Conservation (phyloP, 495 filamentous ascomycete species). For the Podospora sp. region DNA sequence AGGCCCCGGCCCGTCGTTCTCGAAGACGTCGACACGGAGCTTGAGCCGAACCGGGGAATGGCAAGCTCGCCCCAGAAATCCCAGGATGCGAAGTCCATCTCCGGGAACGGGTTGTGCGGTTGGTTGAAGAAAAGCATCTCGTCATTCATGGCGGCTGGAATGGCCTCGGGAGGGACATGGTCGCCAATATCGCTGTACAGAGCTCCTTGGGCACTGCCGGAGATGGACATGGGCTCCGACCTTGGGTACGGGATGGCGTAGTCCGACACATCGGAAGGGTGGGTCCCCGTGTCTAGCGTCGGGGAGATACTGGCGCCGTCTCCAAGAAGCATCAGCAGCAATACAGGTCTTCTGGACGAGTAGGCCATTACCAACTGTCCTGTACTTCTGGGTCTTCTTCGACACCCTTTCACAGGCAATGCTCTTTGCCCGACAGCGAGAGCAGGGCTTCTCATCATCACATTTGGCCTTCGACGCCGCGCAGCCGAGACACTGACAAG, state of each 20-base stretch:
- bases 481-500: slow-evolving; percentile 20
- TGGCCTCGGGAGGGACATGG: background rate
- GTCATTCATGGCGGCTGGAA: slow-evolving; percentile 17
- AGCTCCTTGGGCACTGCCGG: background rate
- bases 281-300: background rate
- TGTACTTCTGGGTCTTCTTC: slow-evolving; percentile 21
- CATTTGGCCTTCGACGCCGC: slow-evolving; percentile 31
- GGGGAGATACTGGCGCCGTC: background rate
- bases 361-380: slow-evolving; percentile 8
- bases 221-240: background rate
- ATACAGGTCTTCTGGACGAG: background rate
- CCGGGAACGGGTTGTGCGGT: slow-evolving; percentile 22
- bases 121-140: slow-evolving; percentile 22
- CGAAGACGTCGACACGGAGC: slow-evolving; percentile 10
- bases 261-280: slow-evolving; percentile 4
- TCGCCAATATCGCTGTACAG: slow-evolving; percentile 7
- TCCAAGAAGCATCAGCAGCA: slow-evolving; percentile 2
- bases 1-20: slow-evolving; percentile 5
- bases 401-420: slow-evolving; percentile 21
- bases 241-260: slow-evolving; percentile 8
- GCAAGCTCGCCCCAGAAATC: slow-evolving; percentile 24
- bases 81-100: slow-evolving; percentile 31
- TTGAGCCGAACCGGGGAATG: slow-evolving; percentile 24
- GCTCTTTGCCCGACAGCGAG: slow-evolving; percentile 25
- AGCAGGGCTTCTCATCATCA: slow-evolving; percentile 34